Base-by-base conservation (phyloP, 106 monocot genomes). In the Platanthera guangdongensis region DNA sequence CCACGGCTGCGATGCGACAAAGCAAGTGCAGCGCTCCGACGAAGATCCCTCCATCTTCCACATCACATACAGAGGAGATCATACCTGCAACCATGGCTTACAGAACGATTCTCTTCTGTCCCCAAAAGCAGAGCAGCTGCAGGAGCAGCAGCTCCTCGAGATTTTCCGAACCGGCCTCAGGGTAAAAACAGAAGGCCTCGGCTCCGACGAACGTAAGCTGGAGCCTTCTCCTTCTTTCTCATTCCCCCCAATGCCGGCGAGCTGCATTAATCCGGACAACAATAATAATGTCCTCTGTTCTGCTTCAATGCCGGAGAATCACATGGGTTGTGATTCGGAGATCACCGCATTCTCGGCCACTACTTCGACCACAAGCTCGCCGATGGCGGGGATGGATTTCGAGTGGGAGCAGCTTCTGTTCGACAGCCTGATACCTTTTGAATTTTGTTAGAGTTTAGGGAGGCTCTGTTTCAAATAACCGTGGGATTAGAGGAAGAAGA, bases 11-110 rank as follows among this genome's bases (percentile, higher is more conserved):
- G 71, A 47, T 55, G 89, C 89, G 25, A 84, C 76, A 15, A 89
- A 86, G 50, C 81, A 84, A 65, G 86, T 86, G 45, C 89, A 89
- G 75, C 51, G 82, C 50, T 79, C 86, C 5, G 86, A 86, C 51
- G 49, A 79, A 25, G 53, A 89, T 15, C 82, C 86, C 3, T 51
- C 73, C 9, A 10, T 78, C 50, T 89, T 84, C 51, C 55, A 86
- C 45, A 71, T 89, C 52, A 81, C 70, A 0, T 89, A 86, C 80
- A 7, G 51, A 0, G 89, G 89, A 1, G 50, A 52, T 28, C 89
- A 89, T 74, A 75, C 78, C 0, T 89, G 89, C 76, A 30, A 16
- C 71, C 45, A 48, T 9, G 48, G 46, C 9, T 72, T 48, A 2
- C 71, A 2, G 5, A 72, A 48, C n/a, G 5, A 72, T 13, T 30